Conservation (phyloP, 495 filamentous ascomycete genomes). For the Thozetella sp. region DNA sequence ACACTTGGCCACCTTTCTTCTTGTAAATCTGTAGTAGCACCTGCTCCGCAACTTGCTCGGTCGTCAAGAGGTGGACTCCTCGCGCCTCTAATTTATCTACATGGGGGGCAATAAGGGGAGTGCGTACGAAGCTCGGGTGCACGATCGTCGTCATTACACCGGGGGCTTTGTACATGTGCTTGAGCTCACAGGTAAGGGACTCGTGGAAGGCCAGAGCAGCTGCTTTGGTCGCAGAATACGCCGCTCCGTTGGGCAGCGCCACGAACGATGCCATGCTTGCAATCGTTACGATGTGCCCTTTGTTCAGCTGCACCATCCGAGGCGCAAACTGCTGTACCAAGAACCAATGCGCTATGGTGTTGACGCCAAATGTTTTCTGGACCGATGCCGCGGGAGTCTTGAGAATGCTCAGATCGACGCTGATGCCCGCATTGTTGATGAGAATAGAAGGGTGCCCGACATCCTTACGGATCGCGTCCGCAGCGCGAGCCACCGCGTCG, state of each 20-base stretch:
- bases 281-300: conserved; percentile 72
- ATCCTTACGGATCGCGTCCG: conserved; percentile 44
- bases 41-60: conserved; percentile 61
- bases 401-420: conserved; percentile 57
- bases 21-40: conserved; percentile 55
- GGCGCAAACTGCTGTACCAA: conserved; percentile 67
- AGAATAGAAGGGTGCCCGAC: conserved; percentile 66
- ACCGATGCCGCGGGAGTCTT: conserved; percentile 50
- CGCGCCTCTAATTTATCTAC: conserved; percentile 40
- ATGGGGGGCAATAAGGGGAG: conserved; percentile 54
- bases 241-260: conserved; percentile 60
- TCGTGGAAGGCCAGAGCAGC: conserved; percentile 69
- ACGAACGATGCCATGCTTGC: conserved; percentile 59
- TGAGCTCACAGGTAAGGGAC: conserved; percentile 60
- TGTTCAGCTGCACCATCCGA: conserved; percentile 58
- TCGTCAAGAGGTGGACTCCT: conserved; percentile 48
- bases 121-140: conserved; percentile 61
- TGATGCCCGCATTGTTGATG: conserved; percentile 72
- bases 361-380: conserved; percentile 66
- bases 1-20: conserved; percentile 54
- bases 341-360: conserved; percentile 65
- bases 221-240: conserved; percentile 66
- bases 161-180: conserved; percentile 57
- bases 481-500: conserved; percentile 40
- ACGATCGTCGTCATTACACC: conserved; percentile 63